phyloP scores from a whole-genome alignment of 1,284 basidiomycete species.

The Sporisorium scitamineum region DNA sequence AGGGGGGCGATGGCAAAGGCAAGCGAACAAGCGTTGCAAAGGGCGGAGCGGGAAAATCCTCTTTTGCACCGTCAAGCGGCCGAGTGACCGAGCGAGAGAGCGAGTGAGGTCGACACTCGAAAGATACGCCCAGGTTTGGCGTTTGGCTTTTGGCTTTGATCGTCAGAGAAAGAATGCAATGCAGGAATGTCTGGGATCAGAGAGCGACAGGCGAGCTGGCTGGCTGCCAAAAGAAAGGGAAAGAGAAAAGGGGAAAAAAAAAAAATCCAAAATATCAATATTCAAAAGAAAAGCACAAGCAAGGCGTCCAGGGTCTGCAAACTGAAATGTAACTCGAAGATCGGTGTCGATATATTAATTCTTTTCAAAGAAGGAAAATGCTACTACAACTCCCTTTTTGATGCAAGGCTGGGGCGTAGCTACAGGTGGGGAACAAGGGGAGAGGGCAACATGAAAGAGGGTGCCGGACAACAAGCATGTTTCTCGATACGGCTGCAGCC shows the following conservation, averaged over 20 bases:
- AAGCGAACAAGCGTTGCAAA: not conserved
- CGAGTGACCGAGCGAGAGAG: not conserved
- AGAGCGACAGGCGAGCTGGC: not conserved
- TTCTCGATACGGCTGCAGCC: constrained; percentile 1
- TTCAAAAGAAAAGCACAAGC: not conserved
- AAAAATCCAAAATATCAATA: too few relatives aligned
- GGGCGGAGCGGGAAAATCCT: not conserved
- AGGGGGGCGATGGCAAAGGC: not conserved
- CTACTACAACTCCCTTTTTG: too few relatives aligned
- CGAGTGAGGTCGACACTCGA: not conserved
- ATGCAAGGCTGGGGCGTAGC: not conserved
- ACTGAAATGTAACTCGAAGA: constrained; percentile 35
- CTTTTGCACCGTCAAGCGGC: not conserved
- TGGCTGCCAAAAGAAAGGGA: not conserved
- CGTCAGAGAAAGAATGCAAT: not conserved
- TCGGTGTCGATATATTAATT: constrained; percentile 5
- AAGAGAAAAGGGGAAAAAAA: not conserved
- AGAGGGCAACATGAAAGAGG: constrained; percentile 2
- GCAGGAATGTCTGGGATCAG: not conserved
- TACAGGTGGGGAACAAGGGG: not conserved
- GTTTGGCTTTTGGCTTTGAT: too few relatives aligned
- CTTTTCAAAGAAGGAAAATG: not conserved
- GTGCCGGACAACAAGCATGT: not conserved
- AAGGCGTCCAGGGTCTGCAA: constrained; percentile 27
- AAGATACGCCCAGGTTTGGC: not conserved